Base-by-base conservation (phyloP, 768 basidiomycete genomes). In the Paxillus involutus region DNA sequence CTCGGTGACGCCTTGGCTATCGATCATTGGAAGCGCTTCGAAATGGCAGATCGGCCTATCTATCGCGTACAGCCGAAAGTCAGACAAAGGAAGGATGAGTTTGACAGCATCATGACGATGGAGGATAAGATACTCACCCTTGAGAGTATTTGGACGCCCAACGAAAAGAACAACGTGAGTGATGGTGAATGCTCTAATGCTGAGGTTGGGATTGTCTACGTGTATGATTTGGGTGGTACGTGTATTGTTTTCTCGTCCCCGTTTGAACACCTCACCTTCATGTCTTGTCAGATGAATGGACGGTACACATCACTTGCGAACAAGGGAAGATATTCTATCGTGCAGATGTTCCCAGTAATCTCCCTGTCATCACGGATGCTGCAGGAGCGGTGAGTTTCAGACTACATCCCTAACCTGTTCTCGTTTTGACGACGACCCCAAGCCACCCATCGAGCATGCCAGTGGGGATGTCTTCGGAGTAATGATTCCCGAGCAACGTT, bases 301-400 rank as follows among this genome's bases (percentile, higher is more conserved):
- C 52, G 1, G 63, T 70, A 1, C 62, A 70, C 40, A 59, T 70
- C 44, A 67, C 65, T 14, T 63, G 60, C 13, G 55, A 66, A 4
- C 24, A 41, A 19, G 58, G 43, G 2, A 42, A 56, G 11, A 43
- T 58, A 30, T 55, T 65, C 35, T 52, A 57, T 24, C 36, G 35
- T 24, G 32, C 44, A 29, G 52, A 56, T 11, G 7, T 47, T n/a
- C 63, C 60, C 14, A 56, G 33, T 21, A 57, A 61, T 46, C 30
- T 58, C 24, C 68, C 68, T 14, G 40, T 63, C 16, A 24, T 70
- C 45, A 51, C 50, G 32, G n/a, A 26, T 1, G 68, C 64, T 9
- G 39, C 43, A 47, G 68, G 68, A 40, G 65, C 65, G 17, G 63
- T 65, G 29, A 51, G 60, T 29, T 10, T 12, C 1, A 30, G 36